Conservation (phyloP, 169 alveolate genomes). For the Plasmodium knowlesi region DNA sequence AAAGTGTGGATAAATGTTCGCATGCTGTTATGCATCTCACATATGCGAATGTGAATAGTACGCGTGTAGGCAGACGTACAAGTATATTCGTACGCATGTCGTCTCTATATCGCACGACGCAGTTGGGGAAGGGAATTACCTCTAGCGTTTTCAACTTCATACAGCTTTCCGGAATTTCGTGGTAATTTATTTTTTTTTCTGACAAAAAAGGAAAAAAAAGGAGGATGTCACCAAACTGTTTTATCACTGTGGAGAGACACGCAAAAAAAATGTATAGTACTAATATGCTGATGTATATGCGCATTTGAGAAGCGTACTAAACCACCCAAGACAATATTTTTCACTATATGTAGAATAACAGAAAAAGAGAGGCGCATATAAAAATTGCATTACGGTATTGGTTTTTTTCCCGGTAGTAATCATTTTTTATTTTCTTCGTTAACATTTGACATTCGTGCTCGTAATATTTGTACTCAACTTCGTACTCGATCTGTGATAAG, state of each 20-base stretch:
- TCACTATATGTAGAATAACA: neutral
- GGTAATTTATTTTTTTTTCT: slow-evolving; percentile 64
- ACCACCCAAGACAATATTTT: neutral
- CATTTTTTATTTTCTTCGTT: slow-evolving; percentile 74
- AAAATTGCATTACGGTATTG: slow-evolving; percentile 38
- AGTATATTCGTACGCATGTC: neutral
- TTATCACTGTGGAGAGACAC: neutral
- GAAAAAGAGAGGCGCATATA: neutral
- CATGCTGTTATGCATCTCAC: neutral
- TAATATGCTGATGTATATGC: neutral
- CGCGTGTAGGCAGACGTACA: neutral
- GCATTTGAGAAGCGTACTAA: neutral
- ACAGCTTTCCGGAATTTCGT: slow-evolving; percentile 75
- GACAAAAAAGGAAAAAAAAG: neutral
- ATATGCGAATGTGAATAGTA: neutral
- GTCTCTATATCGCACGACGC: neutral
- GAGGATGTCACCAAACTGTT: neutral
- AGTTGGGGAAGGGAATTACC: slow-evolving; percentile 11
- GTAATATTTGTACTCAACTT: slow-evolving; percentile 72
- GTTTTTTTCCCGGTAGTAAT: slow-evolving; percentile 41
- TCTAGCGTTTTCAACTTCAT: slow-evolving; percentile 68
- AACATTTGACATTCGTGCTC: slow-evolving; percentile 66
- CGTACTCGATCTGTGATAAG: slow-evolving; percentile 51
- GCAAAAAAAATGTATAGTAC: neutral
- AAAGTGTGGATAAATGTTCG: neutral